Base-by-base conservation (phyloP, 768 basidiomycete genomes). In the Boletus pseudopeckii region DNA sequence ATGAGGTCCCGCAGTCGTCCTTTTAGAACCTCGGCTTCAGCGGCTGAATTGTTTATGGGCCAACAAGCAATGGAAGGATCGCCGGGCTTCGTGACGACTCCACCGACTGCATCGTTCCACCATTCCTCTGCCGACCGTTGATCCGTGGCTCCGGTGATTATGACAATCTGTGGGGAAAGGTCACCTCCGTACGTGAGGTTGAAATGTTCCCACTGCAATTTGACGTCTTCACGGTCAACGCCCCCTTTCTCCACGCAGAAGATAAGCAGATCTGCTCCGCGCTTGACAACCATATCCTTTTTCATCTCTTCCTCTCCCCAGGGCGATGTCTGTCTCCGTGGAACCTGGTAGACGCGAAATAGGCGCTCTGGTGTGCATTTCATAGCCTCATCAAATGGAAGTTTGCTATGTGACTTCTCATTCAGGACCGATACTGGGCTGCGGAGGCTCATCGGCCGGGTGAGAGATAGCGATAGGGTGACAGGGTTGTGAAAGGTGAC, bases 111-210 rank as follows among this genome's bases (percentile, higher is more conserved):
- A 28, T 28, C 24, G 7, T 24, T 48, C 58, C 65, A 65, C 65
- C 63, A 67, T 40, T 62, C 44, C 24, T 54, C 50, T 28, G 60
- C 65, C 7, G 66, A 59, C 24, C 3, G 11, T 30, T 60, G 60
- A 22, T 62, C 50, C 4, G 39, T 46, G 5, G 60, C 56, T 41
- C 65, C 65, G 5, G 55, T 44, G 43, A 66, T 11, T 17, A 67
- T 32, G n/a, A 65, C 54, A 8, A 67, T 55, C 20, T 59, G 60
- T 24, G 64, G 65, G 7, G 64, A 62, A 43, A 66, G 64, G 17
- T 65, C 65, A 13, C 64, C 64, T 3, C 64, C 60, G 15, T 66
- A 66, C 26, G 57, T 55, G 43, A 46, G 7, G n/a, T 57, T 55
- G 50, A 66, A 66, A 50, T 62, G 36, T 5, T 66, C 55, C 62